Base-by-base conservation (phyloP, 2,329 filamentous ascomycete species). In the Trichothecium roseum region DNA sequence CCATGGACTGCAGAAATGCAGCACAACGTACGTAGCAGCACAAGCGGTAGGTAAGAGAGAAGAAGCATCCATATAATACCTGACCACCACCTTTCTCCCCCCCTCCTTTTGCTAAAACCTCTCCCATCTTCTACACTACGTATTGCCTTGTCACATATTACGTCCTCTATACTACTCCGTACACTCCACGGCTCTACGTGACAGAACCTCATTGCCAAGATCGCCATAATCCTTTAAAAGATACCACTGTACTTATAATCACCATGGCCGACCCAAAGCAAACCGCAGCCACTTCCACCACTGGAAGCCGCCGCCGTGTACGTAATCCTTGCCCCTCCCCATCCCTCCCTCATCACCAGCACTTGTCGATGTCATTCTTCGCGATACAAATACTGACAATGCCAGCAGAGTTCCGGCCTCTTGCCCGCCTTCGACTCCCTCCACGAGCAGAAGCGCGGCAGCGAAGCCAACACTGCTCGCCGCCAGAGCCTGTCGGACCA, bases 401-500 rank as follows among this genome's bases (percentile, higher is more conserved):
- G 30, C n/a, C 29, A 13, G 18, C 38, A 66, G 62, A 65, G 63
- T 47, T 69, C 66, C 7, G 56, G 63, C 32, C 61, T 65, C 32
- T 56, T 68, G 45, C 58, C 58, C 17, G 49, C 54, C 35, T 77
- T 74, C 50, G 64, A 71, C 4, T 56, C 63, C 10, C 64, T 77
- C 2, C 57, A 64, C 32, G 61, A 65, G 41, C 63, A 69, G 38
- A 74, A 73, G 54, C 64, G 69, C 34, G 50, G 64, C 36, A 52
- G 54, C 15, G 56, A 55, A 32, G 59, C 66, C 38, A 62, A 66
- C 17, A 45, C 39, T 3, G 63, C 65, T n/a, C 66, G 72, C 12
- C 68, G 72, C 5, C 63, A 69, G 47, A 74, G 69, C 47, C 56
- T 76, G 45, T 61, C 60, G 20, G 72, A 77, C 38, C 72, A 76